Base-by-base conservation (phyloP, 345 rosid genomes). In the Microthlaspi erraticum region DNA sequence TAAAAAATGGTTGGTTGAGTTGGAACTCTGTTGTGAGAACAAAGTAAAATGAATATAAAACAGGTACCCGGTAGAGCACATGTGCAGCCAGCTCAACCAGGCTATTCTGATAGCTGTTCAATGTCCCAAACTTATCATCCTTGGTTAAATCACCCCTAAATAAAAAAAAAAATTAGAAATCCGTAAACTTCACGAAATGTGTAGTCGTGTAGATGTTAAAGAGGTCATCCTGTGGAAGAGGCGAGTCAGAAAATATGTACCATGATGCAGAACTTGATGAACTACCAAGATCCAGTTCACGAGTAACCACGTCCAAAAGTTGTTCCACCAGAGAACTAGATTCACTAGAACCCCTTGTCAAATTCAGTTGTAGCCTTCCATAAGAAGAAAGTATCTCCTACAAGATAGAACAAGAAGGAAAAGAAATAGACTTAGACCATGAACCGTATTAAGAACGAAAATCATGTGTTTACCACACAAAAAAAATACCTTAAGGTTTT, bases 31-130 rank as follows among this genome's bases (percentile, higher is more conserved):
- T 53, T 62, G 31, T 18, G 34, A 41, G 36, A 52, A 61, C 44
- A 53, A 68, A 23, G 69, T 67, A 53, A 66, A 18, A 23, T 50
- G 49, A 46, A 42, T 14, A 36, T 33, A 60, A 55, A 46, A 53
- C 50, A 66, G 34, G 55, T 82, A 90, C 98, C 91, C 79, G 81
- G 80, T 87, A 89, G 60, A 93, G 77, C 41, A 86, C 84, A 26
- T 83, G 83, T 52, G 97, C 89, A 23, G 92, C 96, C 48, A 93
- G 87, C 78, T 91, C 88, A 78, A 87, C 88, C 81, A 91, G 67
- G 74, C 85, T 78, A 80, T 75, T 74, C 56, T 83, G 86, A 38
- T 84, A 86, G 54, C 85, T 80, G 80, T 83, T 84, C 72, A 93
- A 78, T 60, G 73, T 68, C 78, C 92, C 92, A 58, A 83, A 64